These are phyloP conservation scores for Dothidotthia symphoricarpi DNA, from an alignment of 2,329 filamentous ascomycete genomes.

Conservation along the genomic window DNA sequence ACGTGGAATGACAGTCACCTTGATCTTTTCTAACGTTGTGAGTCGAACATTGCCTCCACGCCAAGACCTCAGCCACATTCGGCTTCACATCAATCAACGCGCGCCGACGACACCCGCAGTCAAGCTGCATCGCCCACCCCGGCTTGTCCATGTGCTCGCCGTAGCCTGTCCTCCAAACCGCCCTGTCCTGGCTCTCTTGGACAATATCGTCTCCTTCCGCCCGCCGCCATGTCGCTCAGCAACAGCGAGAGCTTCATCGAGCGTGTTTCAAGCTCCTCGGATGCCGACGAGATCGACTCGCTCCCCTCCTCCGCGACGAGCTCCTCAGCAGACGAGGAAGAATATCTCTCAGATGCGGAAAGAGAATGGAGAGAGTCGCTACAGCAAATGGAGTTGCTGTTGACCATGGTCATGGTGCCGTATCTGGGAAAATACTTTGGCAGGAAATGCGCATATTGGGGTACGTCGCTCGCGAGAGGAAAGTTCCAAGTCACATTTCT, in stretches of 20 bases:
- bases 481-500: constrained; percentile 1
- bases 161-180: too few species aligned
- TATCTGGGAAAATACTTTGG: constrained; percentile 95
- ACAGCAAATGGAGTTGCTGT: constrained; percentile 85
- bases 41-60: constrained; percentile 7
- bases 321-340: constrained; percentile 57
- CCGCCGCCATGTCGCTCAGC: constrained; percentile 36
- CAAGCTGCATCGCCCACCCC: too few species aligned
- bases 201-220: too few species aligned
- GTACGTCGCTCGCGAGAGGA: constrained; percentile 55
- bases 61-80: constrained; percentile 13
- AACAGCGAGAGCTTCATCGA: constrained; percentile 42
- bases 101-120: too few species aligned
- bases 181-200: too few species aligned
- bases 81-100: too few species aligned
- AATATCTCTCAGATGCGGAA: constrained; percentile 76
- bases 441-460: constrained; percentile 93
- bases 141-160: too few species aligned
- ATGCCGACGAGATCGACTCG: constrained; percentile 50
- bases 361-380: constrained; percentile 92
- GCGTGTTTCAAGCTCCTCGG: constrained; percentile 28
- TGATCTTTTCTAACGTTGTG: constrained; percentile 15
- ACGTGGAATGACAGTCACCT: background rate
- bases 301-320: constrained; percentile 53
- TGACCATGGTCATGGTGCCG: constrained; percentile 93